phyloP scores from a whole-genome alignment of 2,329 filamentous ascomycete genomes.

The Colletotrichum endophyticum region DNA sequence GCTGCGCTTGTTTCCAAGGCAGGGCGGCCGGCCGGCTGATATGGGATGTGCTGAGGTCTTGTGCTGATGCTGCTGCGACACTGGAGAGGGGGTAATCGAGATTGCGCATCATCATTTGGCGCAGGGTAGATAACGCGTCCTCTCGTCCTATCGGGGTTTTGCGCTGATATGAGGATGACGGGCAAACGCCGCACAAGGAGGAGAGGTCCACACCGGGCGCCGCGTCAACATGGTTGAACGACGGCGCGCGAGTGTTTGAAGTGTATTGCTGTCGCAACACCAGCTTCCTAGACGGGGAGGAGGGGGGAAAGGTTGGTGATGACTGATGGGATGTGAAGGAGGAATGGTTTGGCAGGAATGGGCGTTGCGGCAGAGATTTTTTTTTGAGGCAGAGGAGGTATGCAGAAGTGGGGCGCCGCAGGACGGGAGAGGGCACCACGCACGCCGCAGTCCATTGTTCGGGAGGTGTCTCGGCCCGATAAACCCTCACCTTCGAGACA shows the following conservation, averaged over 20 bases:
- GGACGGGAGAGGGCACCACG: background rate
- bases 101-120: constrained; percentile 7
- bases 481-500: background rate
- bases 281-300: background rate
- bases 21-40: background rate
- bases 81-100: background rate
- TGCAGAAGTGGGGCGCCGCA: background rate
- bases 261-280: background rate
- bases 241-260: background rate
- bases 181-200: background rate
- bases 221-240: background rate
- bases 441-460: background rate
- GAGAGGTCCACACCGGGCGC: background rate
- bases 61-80: background rate
- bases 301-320: background rate
- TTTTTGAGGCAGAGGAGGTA: background rate
- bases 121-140: background rate
- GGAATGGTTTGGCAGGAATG: accelerated
- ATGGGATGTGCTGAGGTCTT: background rate
- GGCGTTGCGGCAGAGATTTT: background rate
- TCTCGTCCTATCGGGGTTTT: background rate
- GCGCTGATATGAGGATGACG: background rate
- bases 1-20: background rate
- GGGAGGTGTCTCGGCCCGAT: constrained; percentile 15
- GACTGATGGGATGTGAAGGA: background rate